Evolutionary conservation across 2,329 filamentous ascomycete genomes (phyloP).

Genomic region (Colletotrichum sp.): DNA sequence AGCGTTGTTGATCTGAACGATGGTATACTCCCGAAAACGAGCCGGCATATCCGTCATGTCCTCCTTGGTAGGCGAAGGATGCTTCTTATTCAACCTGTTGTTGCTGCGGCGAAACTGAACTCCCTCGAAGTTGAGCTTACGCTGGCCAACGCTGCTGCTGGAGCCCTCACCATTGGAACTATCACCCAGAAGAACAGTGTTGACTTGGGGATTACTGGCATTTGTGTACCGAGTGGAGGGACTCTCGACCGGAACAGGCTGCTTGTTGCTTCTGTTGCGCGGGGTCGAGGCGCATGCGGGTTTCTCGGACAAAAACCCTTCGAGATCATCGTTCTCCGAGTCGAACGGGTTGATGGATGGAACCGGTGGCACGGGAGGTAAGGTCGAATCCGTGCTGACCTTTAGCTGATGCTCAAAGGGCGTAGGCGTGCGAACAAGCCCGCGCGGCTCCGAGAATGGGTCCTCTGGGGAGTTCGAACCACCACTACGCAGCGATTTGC

Average conservation of each 20-base stretch:
- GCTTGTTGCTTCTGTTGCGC: slow-evolving; percentile 21
- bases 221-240: slow-evolving; percentile 1
- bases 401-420: slow-evolving; percentile 25
- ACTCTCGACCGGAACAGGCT: neutral
- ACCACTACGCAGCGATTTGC: slow-evolving; percentile 29
- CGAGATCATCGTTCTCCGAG: slow-evolving; percentile 41
- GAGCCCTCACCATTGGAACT: neutral
- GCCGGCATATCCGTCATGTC: slow-evolving; percentile 42
- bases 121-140: neutral
- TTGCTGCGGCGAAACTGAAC: neutral
- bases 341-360: slow-evolving; percentile 32
- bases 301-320: slow-evolving; percentile 39
- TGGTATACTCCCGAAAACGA: slow-evolving; percentile 31
- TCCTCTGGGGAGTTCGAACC: slow-evolving; percentile 30
- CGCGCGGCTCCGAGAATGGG: slow-evolving; percentile 30
- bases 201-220: neutral
- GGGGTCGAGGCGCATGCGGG: slow-evolving; percentile 45
- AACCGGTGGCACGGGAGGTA: neutral
- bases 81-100: slow-evolving; percentile 38
- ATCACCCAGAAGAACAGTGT: neutral
- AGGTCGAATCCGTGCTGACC: slow-evolving; percentile 5
- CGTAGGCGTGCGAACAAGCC: slow-evolving; percentile 24
- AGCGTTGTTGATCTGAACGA: slow-evolving; percentile 3
- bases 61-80: slow-evolving; percentile 49
- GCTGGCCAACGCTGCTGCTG: neutral